A percentile compares a stretch with the other conserved stretches of the same genome.
phyloP scores from a whole-genome alignment of 257 asterid genomes.

The Haberlea rhodopensis region DNA sequence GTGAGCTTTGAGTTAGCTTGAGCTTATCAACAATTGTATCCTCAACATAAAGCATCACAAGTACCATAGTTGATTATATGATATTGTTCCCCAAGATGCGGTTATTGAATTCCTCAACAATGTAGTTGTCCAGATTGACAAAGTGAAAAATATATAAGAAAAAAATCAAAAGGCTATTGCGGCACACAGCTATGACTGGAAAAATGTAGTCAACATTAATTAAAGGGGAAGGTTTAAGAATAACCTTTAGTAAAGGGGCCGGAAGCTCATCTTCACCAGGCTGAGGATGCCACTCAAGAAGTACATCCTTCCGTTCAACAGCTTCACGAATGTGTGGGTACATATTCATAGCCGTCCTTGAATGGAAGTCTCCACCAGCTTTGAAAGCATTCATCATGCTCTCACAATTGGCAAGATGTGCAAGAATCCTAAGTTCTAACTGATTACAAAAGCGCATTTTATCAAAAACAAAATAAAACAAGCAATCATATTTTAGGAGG shows the following conservation, averaged over 20 bases:
- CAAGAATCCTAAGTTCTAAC: slow-evolving; percentile 66
- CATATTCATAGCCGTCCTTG: slow-evolving; percentile 88
- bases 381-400: slow-evolving; percentile 58
- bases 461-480: background rate
- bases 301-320: slow-evolving; percentile 49
- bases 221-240: slow-evolving; percentile 13
- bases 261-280: slow-evolving; percentile 91
- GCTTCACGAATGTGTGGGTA: slow-evolving; percentile 56
- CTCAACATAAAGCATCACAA: background rate
- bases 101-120: background rate
- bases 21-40: background rate
- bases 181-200: background rate
- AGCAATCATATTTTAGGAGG: background rate
- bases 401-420: slow-evolving; percentile 55
- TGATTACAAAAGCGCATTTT: slow-evolving; percentile 21
- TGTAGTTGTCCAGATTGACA: background rate
- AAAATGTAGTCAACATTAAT: background rate
- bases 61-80: slow-evolving; percentile 8
- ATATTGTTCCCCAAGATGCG: background rate
- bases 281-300: slow-evolving; percentile 96
- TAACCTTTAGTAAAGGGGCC: slow-evolving; percentile 88
- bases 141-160: background rate
- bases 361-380: slow-evolving; percentile 99
- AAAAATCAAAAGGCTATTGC: slow-evolving; percentile 2
- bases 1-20: background rate